Conservation (phyloP, 2,329 filamentous ascomycete genomes). For the Colletotrichum chlorophyti region DNA sequence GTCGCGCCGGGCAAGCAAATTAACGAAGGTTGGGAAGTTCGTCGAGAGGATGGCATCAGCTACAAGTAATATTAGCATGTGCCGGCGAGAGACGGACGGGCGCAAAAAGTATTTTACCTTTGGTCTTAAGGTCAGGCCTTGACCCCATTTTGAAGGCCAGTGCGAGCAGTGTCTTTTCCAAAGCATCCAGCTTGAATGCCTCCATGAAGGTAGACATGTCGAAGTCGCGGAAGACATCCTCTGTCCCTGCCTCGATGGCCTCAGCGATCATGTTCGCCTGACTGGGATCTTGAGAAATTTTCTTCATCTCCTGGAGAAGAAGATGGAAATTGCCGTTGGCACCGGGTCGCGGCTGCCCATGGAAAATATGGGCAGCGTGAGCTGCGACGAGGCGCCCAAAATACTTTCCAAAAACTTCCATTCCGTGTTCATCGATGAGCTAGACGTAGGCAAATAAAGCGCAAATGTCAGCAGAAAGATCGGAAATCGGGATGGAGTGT, state of each 20-base stretch:
- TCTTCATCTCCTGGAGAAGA: conserved; percentile 83
- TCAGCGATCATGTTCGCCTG: conserved; percentile 93
- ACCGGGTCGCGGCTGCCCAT: conserved; percentile 74
- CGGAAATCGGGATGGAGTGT: neutral
- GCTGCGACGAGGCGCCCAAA: conserved; percentile 90
- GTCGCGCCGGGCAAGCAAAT: conserved; percentile 73
- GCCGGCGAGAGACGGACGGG: conserved; percentile 40
- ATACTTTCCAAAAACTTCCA: conserved; percentile 98
- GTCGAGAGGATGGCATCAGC: conserved; percentile 89
- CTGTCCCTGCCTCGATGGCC: conserved; percentile 87
- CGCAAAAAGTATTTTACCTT: conserved; percentile 66
- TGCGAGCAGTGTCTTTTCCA: conserved; percentile 87
- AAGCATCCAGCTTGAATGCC: conserved; percentile 90
- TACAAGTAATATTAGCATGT: conserved; percentile 57
- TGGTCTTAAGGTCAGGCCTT: conserved; percentile 83
- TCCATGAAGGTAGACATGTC: conserved; percentile 95
- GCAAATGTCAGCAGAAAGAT: conserved; percentile 27
- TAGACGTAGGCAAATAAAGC: conserved; percentile 44
- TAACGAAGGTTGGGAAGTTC: conserved; percentile 79
- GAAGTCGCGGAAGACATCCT: conserved; percentile 94
- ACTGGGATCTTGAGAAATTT: conserved; percentile 79
- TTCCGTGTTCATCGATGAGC: conserved; percentile 97
- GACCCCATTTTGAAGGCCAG: conserved; percentile 86
- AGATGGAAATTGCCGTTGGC: conserved; percentile 86
- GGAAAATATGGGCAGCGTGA: conserved; percentile 92